Evolutionary conservation across 2,329 filamentous ascomycete species (phyloP).

Genomic region (Calonectria pteridis): DNA sequence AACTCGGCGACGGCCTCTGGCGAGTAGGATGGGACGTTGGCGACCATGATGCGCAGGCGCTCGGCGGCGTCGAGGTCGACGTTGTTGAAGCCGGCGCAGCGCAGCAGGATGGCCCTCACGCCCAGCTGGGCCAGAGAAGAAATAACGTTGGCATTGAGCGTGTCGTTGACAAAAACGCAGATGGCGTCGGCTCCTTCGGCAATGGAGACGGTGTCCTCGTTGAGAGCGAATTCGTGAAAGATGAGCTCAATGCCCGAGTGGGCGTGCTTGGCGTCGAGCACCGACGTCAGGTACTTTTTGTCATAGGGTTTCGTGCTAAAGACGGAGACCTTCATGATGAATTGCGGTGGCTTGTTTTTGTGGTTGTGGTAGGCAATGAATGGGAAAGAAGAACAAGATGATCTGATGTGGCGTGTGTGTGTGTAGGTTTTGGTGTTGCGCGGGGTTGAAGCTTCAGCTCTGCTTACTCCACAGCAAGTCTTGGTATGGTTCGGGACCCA

Average conservation of each 20-base stretch:
- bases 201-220: conserved; percentile 66
- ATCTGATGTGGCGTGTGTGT: background rate
- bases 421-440: conserved; percentile 26
- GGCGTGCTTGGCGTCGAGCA: conserved; percentile 50
- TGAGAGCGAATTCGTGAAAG: conserved; percentile 71
- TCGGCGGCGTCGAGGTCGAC: conserved; percentile 70
- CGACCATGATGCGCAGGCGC: conserved; percentile 69
- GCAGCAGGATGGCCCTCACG: conserved; percentile 71
- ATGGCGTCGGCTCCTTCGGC: conserved; percentile 67
- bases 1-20: conserved; percentile 79
- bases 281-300: conserved; percentile 64
- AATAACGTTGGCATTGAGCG: conserved; percentile 64
- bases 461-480: conserved; percentile 37
- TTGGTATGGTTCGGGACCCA: conserved; percentile 15
- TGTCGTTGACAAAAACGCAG: conserved; percentile 78
- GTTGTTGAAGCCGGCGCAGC: conserved; percentile 78
- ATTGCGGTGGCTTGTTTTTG: background rate
- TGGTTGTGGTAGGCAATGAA: background rate
- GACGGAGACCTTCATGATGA: conserved; percentile 68
- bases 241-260: conserved; percentile 59
- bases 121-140: conserved; percentile 61
- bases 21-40: conserved; percentile 76
- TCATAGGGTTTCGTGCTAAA: conserved; percentile 77
- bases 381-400: background rate
- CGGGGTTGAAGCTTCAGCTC: conserved; percentile 34